Evolutionary conservation across 441 rosid genomes (phyloP).

Genomic region (Populus hybrid): DNA sequence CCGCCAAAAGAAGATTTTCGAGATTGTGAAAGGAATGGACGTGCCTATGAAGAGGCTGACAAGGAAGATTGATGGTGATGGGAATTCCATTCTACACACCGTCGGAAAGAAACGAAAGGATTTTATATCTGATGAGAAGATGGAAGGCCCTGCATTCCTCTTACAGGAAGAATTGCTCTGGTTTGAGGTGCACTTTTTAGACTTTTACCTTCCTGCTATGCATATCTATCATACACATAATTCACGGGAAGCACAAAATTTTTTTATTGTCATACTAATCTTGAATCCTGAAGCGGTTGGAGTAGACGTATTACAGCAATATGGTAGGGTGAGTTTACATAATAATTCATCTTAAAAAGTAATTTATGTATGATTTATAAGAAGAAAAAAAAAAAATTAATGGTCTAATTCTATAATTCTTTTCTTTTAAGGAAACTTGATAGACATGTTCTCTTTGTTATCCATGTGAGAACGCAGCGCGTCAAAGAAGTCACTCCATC

Average conservation of each 20-base stretch:
- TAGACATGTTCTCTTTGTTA: background rate
- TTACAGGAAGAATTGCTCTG: conserved; percentile 20
- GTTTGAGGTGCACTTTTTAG: conserved; percentile 5
- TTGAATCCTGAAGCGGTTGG: no score
- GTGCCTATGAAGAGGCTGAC: conserved; percentile 15
- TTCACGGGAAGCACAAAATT: no score
- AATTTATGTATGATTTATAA: no score
- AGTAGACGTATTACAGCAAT: no score
- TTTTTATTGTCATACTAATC: no score
- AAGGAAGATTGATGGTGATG: conserved; percentile 11
- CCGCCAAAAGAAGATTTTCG: conserved; percentile 6
- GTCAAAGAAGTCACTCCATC: no score
- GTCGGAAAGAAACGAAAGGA: conserved; percentile 13
- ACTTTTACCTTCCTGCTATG: background rate
- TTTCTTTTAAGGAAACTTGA: background rate
- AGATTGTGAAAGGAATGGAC: conserved; percentile 13
- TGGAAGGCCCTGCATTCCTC: conserved; percentile 16
- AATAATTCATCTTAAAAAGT: no score
- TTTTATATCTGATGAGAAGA: conserved; percentile 19
- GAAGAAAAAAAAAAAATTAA: no score
- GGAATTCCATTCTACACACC: conserved; percentile 20
- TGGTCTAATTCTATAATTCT: no score
- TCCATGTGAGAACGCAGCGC: no score
- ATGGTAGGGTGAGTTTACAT: no score
- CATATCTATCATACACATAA: no score